These are phyloP conservation scores for Pyrenochaeta sp. DNA, from an alignment of 2,329 filamentous ascomycete species.

Conservation along the genomic window DNA sequence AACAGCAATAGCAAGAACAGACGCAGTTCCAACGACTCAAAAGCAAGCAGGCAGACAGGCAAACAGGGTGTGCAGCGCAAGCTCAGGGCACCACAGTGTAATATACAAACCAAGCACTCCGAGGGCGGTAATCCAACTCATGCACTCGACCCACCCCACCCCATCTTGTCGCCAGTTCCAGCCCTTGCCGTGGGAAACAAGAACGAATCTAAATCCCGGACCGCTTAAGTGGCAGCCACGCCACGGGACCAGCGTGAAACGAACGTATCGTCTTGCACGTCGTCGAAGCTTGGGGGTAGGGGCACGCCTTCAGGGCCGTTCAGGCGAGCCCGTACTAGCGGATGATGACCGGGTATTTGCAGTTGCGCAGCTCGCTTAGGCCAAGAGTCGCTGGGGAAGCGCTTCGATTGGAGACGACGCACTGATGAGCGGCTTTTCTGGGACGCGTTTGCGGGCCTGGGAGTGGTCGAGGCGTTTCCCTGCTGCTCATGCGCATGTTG, in stretches of 20 bases:
- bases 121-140: no score
- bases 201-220: constrained; percentile 4
- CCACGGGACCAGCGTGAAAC: constrained; percentile 1
- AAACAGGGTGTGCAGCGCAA: no score
- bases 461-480: no score
- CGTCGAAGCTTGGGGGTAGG: no score
- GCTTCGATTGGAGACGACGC: background rate
- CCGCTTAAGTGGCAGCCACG: constrained; percentile 7
- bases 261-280: no score
- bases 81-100: no score
- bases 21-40: background rate
- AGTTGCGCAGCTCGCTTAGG: constrained; percentile 5
- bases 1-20: background rate
- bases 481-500: no score
- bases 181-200: background rate
- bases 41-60: no score
- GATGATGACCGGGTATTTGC: constrained; percentile 22
- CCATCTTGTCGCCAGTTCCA: constrained; percentile 4
- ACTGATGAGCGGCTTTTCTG: no score
- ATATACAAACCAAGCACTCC: constrained; percentile 13
- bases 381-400: background rate
- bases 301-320: constrained; percentile 6
- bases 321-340: constrained; percentile 4
- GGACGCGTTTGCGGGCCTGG: no score
- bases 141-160: constrained; percentile 3